phyloP scores from a whole-genome alignment of 2,329 filamentous ascomycete species.

The Diaporthe australafricana region DNA sequence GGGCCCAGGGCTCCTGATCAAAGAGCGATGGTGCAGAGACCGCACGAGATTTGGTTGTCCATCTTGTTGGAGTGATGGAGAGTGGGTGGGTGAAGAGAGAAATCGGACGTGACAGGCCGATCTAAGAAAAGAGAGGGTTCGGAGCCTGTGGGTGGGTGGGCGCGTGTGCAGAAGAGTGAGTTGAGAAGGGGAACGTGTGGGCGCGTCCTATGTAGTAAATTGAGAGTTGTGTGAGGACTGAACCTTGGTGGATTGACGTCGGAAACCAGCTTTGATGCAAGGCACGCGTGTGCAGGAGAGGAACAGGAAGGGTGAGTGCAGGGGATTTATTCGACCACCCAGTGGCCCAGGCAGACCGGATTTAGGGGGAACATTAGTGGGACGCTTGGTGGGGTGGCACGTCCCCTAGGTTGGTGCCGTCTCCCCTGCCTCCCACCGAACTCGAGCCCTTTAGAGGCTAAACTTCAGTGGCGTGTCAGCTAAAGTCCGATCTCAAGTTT shows the following conservation, averaged over 20 bases:
- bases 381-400: slow-evolving; percentile 19
- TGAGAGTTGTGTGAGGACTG: not conserved
- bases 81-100: not conserved
- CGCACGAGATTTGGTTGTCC: slow-evolving; percentile 32
- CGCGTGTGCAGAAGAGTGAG: not conserved
- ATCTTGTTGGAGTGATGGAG: slow-evolving; percentile 31
- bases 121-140: not conserved
- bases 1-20: slow-evolving; percentile 35
- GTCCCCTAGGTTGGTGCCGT: slow-evolving; percentile 7
- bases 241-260: slow-evolving; percentile 16
- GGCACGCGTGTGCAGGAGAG: slow-evolving; percentile 23
- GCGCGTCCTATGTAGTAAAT: not conserved
- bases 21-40: slow-evolving; percentile 30
- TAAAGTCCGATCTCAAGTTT: slow-evolving; percentile 27
- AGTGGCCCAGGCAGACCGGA: slow-evolving; percentile 20
- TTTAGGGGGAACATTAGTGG: slow-evolving; percentile 19
- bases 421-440: not conserved
- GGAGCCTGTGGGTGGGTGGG: not conserved
- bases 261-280: slow-evolving; percentile 12
- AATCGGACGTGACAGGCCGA: not conserved
- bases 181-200: not conserved
- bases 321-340: slow-evolving; percentile 28
- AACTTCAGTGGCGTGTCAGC: slow-evolving; percentile 22
- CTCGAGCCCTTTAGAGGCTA: not conserved
- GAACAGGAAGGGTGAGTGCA: slow-evolving; percentile 15